These are phyloP conservation scores for Paecilomyces niveus DNA, from an alignment of 2,329 filamentous ascomycete species.

Conservation along the genomic window DNA sequence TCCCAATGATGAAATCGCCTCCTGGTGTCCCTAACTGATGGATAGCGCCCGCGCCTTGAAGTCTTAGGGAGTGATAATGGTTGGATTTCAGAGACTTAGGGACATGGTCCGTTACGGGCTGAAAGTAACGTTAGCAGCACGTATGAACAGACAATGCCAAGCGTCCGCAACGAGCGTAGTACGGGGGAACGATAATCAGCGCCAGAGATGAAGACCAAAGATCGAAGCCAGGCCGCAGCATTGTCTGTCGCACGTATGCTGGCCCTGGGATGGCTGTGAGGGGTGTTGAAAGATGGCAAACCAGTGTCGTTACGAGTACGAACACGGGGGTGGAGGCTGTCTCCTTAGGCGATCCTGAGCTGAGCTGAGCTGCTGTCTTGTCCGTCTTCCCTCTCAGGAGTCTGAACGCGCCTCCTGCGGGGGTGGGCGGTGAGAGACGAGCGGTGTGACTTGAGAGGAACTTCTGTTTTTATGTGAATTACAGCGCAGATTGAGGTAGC, in stretches of 20 bases:
- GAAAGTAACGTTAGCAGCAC: not conserved
- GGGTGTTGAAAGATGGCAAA: not conserved
- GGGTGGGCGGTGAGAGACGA: not conserved
- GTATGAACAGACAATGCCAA: not conserved
- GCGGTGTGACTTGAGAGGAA: not conserved
- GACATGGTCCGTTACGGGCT: not conserved
- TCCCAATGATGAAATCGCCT: not conserved
- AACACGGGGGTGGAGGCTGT: not conserved
- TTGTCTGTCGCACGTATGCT: not conserved
- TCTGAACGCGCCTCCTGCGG: not conserved
- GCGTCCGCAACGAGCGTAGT: not conserved
- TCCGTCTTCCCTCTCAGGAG: not conserved
- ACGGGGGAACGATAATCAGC: not conserved
- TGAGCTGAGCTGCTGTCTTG: not conserved
- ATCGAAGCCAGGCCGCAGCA: not conserved
- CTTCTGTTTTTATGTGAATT: not conserved
- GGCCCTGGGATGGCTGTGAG: not conserved
- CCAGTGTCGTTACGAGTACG: no score
- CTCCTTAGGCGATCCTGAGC: not conserved
- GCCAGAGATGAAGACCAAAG: not conserved
- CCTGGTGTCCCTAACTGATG: not conserved
- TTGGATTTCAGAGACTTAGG: not conserved
- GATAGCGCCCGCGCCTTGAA: not conserved
- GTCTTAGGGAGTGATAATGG: not conserved
- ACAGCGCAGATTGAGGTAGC: not conserved